These are phyloP conservation scores for Vigna nakashimae DNA, from an alignment of 306 rosid genomes.

Conservation along the genomic window DNA sequence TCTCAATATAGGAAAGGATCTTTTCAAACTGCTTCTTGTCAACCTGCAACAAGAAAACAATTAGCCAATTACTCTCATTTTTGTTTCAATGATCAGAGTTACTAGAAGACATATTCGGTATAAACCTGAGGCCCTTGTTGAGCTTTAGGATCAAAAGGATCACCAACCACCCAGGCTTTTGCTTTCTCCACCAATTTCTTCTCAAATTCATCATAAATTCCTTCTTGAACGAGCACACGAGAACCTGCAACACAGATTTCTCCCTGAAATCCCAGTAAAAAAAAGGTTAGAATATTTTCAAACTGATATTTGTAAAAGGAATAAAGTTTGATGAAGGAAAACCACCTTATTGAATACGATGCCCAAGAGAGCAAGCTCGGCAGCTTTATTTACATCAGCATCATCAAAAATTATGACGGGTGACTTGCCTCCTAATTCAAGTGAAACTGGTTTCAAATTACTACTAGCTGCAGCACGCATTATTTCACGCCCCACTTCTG, in stretches of 20 bases:
- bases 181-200: constrained; percentile 67
- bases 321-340: background rate
- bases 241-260: constrained; percentile 84
- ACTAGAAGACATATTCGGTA: background rate
- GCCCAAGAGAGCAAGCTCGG: constrained; percentile 73
- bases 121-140: constrained; percentile 88
- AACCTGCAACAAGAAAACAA: constrained; percentile 44
- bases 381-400: constrained; percentile 74
- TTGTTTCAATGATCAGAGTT: background rate
- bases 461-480: constrained; percentile 89
- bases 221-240: constrained; percentile 87
- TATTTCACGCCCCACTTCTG: constrained; percentile 73
- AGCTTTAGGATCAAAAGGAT: constrained; percentile 82
- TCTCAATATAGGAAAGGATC: constrained; percentile 67
- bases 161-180: constrained; percentile 79
- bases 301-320: background rate
- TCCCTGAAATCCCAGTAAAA: constrained; percentile 59
- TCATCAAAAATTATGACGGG: constrained; percentile 83
- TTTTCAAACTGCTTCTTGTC: constrained; percentile 71
- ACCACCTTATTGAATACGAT: constrained; percentile 71
- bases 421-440: constrained; percentile 94
- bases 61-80: background rate
- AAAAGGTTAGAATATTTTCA: background rate
- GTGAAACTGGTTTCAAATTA: constrained; percentile 77
- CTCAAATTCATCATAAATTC: constrained; percentile 78